Conservation (phyloP, 305 asterid species). For the Solanum hybrid region DNA sequence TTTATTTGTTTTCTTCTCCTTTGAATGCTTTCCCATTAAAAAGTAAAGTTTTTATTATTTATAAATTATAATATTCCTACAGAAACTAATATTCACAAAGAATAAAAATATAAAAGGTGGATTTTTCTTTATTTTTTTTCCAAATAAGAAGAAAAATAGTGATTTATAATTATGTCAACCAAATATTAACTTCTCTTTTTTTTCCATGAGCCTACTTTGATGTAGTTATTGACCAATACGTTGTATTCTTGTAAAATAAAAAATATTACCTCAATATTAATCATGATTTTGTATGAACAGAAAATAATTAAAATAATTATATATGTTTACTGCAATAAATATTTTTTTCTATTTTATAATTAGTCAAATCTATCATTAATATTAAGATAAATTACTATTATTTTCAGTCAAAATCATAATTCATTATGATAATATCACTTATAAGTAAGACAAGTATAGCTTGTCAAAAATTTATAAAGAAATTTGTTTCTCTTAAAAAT, state of each 20-base stretch:
- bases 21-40: background rate
- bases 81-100: background rate
- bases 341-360: background rate
- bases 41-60: too few species aligned
- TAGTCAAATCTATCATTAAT: background rate
- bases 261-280: slow-evolving; percentile 26
- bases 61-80: background rate
- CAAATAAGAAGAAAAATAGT: background rate
- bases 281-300: background rate
- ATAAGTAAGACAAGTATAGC: background rate
- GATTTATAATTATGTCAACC: background rate
- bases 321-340: background rate
- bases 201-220: background rate
- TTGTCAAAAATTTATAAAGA: background rate
- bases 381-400: too few species aligned
- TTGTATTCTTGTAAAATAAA: slow-evolving; percentile 10
- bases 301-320: background rate
- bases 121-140: background rate
- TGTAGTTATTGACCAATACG: background rate
- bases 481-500: background rate
- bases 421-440: background rate
- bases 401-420: background rate
- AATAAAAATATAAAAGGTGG: background rate
- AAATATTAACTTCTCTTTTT: background rate
- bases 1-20: background rate